Conservation (phyloP, 306 rosid species). For the Inga leiocalycina region DNA sequence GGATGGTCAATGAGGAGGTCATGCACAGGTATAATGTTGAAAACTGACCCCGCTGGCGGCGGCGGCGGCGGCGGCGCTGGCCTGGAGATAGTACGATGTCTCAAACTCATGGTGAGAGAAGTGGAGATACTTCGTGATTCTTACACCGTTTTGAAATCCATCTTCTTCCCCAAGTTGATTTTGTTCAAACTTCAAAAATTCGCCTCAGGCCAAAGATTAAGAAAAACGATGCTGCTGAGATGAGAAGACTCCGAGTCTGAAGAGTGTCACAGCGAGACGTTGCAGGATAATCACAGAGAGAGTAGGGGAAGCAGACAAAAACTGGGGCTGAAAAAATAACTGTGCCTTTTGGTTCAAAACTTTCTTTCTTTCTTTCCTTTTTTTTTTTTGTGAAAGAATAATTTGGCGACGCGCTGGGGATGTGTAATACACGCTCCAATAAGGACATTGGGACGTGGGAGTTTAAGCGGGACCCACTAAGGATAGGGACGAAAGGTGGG, state of each 20-base stretch:
- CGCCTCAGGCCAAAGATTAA: background rate
- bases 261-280: background rate
- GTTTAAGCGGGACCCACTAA: slow-evolving; percentile 13
- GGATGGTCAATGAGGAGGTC: slow-evolving; percentile 77
- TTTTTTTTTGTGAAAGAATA: too few species aligned
- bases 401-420: slow-evolving; percentile 21
- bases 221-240: background rate
- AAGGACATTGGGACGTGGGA: background rate
- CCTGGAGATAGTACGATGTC: slow-evolving; percentile 41
- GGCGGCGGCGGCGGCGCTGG: slow-evolving; percentile 30
- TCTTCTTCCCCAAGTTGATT: slow-evolving; percentile 10
- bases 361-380: too few species aligned
- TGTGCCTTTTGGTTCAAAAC: background rate
- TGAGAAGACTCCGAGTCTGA: background rate
- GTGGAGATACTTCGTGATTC: background rate
- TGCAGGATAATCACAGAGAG: background rate
- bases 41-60: slow-evolving; percentile 40
- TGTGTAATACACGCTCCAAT: slow-evolving; percentile 20
- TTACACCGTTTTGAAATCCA: slow-evolving; percentile 22
- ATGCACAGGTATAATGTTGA: slow-evolving; percentile 89
- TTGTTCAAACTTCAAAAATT: background rate
- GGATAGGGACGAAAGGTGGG: background rate
- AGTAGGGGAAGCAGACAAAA: background rate
- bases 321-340: slow-evolving; percentile 25
- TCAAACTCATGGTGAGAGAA: slow-evolving; percentile 32